A percentile compares a stretch with the other conserved stretches of the same genome.
Evolutionary conservation across 2,329 filamentous ascomycete species (phyloP).

Genomic region (Penicillium sp.): DNA sequence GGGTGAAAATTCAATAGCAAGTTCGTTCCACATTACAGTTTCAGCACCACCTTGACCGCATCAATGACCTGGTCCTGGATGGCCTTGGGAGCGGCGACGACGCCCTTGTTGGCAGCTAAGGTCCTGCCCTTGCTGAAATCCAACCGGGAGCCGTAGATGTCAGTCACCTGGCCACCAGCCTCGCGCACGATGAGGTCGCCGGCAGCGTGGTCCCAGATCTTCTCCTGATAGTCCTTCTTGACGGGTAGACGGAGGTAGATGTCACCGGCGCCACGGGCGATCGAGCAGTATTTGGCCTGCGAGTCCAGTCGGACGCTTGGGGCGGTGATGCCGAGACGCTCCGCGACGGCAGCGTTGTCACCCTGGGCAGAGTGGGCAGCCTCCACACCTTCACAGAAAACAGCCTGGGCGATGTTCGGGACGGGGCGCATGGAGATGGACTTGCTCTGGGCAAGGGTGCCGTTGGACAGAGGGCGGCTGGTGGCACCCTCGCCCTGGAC

Average conservation of each 20-base stretch:
- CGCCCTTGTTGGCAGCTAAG: slow-evolving; percentile 84
- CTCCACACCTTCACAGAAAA: slow-evolving; percentile 96
- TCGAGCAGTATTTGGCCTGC: slow-evolving; percentile 95
- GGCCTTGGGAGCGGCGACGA: slow-evolving; percentile 77
- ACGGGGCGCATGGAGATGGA: slow-evolving; percentile 77
- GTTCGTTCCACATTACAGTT: slow-evolving; percentile 36
- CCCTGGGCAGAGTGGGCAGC: slow-evolving; percentile 85
- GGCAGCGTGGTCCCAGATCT: slow-evolving; percentile 99
- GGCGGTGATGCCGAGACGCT: slow-evolving; percentile 79
- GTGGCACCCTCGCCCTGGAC: slow-evolving; percentile 74
- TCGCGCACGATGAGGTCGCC: slow-evolving; percentile 92
- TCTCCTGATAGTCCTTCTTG: slow-evolving; percentile 87
- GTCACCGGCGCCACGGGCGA: slow-evolving; percentile 89
- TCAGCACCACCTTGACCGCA: slow-evolving; percentile 77
- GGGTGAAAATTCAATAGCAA: too few species aligned
- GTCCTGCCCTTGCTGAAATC: slow-evolving; percentile 87
- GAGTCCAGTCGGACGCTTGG: slow-evolving; percentile 95
- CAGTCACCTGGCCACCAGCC: slow-evolving; percentile 87
- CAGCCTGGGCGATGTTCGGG: slow-evolving; percentile 70
- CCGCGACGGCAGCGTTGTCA: slow-evolving; percentile 80
- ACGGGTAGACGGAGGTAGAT: slow-evolving; percentile 89
- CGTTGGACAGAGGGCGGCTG: slow-evolving; percentile 68
- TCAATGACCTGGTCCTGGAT: slow-evolving; percentile 74
- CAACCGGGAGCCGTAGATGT: slow-evolving; percentile 77
- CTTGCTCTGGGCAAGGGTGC: slow-evolving; percentile 49